A percentile compares a stretch with the other conserved stretches of the same genome.
Conservation (phyloP, 768 basidiomycete genomes). For the Amanita pallidorosea region DNA sequence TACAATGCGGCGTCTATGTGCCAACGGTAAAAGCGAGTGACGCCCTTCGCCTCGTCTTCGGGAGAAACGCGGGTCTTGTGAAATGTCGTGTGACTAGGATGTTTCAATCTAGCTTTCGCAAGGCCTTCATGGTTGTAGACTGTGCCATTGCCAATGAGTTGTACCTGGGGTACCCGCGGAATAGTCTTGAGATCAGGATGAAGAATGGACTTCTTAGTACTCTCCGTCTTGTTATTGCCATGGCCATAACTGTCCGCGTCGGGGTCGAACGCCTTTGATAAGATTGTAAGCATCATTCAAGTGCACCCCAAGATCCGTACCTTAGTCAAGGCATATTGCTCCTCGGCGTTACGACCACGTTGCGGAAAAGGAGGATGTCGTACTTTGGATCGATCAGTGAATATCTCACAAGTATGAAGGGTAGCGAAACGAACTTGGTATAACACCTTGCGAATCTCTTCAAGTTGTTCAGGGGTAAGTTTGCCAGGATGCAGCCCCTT, state of each 20-base stretch:
- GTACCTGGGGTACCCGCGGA: conserved; percentile 80
- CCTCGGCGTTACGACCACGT: conserved; percentile 64
- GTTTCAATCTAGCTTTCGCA: conserved; percentile 67
- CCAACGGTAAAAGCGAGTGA: conserved; percentile 87
- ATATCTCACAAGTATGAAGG: conserved; percentile 1
- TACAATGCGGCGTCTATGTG: conserved; percentile 87
- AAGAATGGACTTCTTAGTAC: conserved; percentile 67
- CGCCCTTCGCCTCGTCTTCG: conserved; percentile 67
- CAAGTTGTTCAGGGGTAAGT: conserved; percentile 49
- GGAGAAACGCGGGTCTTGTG: conserved; percentile 69
- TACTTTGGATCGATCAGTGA: conserved; percentile 31
- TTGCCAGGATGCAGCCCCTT: conserved; percentile 59
- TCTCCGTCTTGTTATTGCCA: conserved; percentile 78
- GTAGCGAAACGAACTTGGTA: conserved; percentile 49
- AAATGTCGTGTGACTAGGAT: conserved; percentile 79
- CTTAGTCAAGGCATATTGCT: conserved; percentile 81
- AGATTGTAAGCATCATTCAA: background rate
- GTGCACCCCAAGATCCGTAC: conserved; percentile 20
- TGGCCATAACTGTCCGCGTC: conserved; percentile 62
- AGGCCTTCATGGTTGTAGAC: conserved; percentile 78
- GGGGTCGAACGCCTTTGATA: conserved; percentile 61
- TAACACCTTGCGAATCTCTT: conserved; percentile 57
- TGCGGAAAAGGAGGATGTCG: conserved; percentile 63
- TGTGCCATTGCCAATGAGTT: conserved; percentile 83
- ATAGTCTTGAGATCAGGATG: conserved; percentile 90